phyloP scores from a whole-genome alignment of 345 rosid genomes.

The Eucalyptus tenuipes region DNA sequence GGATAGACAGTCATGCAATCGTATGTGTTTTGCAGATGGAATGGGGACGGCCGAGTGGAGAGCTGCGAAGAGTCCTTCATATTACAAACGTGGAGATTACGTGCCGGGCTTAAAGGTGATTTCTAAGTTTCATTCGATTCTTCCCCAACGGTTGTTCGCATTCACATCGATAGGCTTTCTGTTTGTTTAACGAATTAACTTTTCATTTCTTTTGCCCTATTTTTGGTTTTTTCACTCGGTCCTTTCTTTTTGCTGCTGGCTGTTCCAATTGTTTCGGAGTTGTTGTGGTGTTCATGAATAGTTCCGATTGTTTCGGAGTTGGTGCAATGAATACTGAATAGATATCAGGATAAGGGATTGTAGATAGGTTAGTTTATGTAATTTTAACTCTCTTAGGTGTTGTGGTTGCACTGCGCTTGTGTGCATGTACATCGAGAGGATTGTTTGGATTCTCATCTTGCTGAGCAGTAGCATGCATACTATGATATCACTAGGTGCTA shows the following conservation, averaged over 20 bases:
- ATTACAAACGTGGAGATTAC: constrained; percentile 97
- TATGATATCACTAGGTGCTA: neutral
- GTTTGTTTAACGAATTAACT: neutral
- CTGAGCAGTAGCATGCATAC: neutral
- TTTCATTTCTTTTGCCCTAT: neutral
- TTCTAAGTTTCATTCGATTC: neutral
- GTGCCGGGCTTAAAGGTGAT: constrained; percentile 96
- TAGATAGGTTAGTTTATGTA: neutral
- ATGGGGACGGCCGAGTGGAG: constrained; percentile 99
- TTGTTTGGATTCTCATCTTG: neutral
- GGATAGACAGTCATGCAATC: neutral
- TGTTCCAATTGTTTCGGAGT: neutral
- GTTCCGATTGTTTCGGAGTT: neutral
- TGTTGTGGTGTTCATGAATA: too few relatives aligned
- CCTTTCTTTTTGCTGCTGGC: neutral
- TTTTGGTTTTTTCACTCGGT: neutral
- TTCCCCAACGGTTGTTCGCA: neutral
- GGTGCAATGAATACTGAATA: neutral
- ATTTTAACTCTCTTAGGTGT: neutral
- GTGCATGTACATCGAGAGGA: neutral
- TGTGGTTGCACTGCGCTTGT: neutral
- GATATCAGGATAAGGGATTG: neutral
- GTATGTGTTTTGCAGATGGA: constrained; percentile 44
- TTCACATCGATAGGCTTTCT: neutral
- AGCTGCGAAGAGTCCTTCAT: constrained; percentile 83